Percentiles rank a stretch among this genome's conserved stretches.
Evolutionary conservation across 2,329 filamentous ascomycete species (phyloP).

Genomic region (Pleoardoris graminearum): DNA sequence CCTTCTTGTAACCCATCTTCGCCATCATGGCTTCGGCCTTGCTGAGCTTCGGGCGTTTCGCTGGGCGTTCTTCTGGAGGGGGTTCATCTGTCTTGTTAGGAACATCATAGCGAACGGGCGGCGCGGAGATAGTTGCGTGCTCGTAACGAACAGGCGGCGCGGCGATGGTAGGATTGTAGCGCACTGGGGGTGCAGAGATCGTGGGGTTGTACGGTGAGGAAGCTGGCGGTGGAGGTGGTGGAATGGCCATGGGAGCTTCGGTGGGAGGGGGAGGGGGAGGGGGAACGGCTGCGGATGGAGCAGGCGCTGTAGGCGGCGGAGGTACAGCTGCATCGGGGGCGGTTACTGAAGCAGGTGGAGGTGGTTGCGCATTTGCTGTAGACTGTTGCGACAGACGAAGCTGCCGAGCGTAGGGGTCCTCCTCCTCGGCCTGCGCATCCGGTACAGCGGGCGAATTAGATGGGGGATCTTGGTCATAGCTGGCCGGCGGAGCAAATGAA

Average conservation of each 20-base stretch:
- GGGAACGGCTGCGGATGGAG: neutral
- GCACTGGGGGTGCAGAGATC: slow-evolving; percentile 78
- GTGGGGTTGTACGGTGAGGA: slow-evolving; percentile 59
- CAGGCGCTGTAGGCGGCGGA: neutral
- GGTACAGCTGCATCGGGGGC: neutral
- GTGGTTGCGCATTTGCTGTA: slow-evolving; percentile 16
- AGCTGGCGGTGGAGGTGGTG: slow-evolving; percentile 56
- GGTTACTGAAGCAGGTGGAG: neutral
- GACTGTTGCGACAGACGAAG: slow-evolving; percentile 10
- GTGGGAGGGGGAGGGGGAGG: slow-evolving; percentile 12
- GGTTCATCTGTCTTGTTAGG: slow-evolving; percentile 16
- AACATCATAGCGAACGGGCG: slow-evolving; percentile 9
- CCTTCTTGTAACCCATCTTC: slow-evolving; percentile 93
- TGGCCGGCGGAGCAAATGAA: slow-evolving; percentile 55
- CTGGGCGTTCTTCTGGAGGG: slow-evolving; percentile 47
- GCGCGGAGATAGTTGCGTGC: slow-evolving; percentile 16
- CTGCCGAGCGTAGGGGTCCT: slow-evolving; percentile 29
- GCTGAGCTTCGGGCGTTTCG: slow-evolving; percentile 38
- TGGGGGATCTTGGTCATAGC: slow-evolving; percentile 15
- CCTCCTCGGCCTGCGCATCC: no score
- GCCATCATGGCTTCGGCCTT: slow-evolving; percentile 80
- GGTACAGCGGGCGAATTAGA: slow-evolving; percentile 9
- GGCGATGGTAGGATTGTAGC: slow-evolving; percentile 75
- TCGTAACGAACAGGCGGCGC: slow-evolving; percentile 77
- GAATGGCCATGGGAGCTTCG: slow-evolving; percentile 21